Evolutionary conservation across 148 eudicot genomes (phyloP), one percentile per base, ranked within the genome.

Genomic region (Simmondsia chinensis): DNA sequence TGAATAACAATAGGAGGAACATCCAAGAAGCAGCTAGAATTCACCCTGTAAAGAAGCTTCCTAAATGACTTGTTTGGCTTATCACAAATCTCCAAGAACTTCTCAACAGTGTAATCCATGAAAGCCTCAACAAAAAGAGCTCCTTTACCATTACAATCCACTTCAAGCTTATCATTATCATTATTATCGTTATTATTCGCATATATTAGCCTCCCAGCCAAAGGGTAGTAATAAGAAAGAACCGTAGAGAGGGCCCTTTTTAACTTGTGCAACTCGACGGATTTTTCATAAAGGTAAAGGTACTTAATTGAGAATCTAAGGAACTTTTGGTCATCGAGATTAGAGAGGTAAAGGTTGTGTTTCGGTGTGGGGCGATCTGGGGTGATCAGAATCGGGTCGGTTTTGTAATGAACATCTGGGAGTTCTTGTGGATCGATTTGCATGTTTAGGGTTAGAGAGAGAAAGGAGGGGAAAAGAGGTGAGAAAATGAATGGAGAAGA

Each of bases 81-180:
- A 2, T 6, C 14, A 5, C 65, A 79, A 54, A 71, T 16, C 43
- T 60, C 61, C 39, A 85, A 21, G 40, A 85, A 69, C 49, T 89
- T 83, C 1, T 58, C 54, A n/a, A 44, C 74, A 25, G 73, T 54
- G n/a, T 61, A 61, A 49, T 79, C 88, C 68, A 82, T 48, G 47
- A 45, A 73, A 5, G 80, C 95, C 50, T 89, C 83, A 15, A 77
- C 83, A 54, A 89, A 89, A 28, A 85, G 50, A 33, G 85, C 97
- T 27, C 97, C 97, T 66, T 82, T 73, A 1, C 80, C 95, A 65
- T 85, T 89, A 44, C 97, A 89, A 3, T 85, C 95, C 20, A 89
- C 77, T 39, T 76, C 76, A 44, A 89, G 80, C 50, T 70, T 81
- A 14, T 69, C 51, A 62, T 75, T 70, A 50, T 71, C 64, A 43